Base-by-base conservation (phyloP, 768 basidiomycete genomes). In the Agrocybe pediades region DNA sequence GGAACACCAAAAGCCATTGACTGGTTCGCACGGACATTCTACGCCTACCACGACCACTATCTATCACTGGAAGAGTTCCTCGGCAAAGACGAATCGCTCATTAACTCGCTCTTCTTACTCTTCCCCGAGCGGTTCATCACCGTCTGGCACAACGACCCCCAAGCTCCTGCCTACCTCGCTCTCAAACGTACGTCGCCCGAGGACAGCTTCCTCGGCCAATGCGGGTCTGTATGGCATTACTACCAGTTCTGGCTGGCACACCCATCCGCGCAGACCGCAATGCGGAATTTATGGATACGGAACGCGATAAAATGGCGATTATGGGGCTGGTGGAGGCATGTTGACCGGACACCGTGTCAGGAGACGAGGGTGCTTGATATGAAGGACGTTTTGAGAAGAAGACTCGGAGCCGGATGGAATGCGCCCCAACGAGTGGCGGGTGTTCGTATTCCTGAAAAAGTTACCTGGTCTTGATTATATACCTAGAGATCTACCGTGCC, bases 31-130 rank as follows among this genome's bases (percentile, higher is more conserved):
- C 49, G 65, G 9, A 64, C 68, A 0, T 85, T 74, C 61, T 84
- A 82, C 62, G 63, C 72, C 0, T 78, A 80, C 52, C 83, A 84
- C 63, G 72, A 84, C 62, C 50, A 72, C 58, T 84, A 81, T 65
- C 73, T 83, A 42, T 59, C 62, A 9, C 65, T 68, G 13, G 68
- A 68, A 19, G 57, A 71, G 15, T 82, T 83, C 60, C 74, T 81
- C 17, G 80, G 81, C 6, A 80, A 80, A 57, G 80, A 83, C 65
- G 39, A 74, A 20, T 41, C 41, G 15, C 40, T 48, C 5, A 11
- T 39, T 6, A 56, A 56, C 24, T 27, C 55, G 5, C 45, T 56
- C 5, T 43, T 65, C 40, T 48, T 69, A 39, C 72, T 81, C 27
- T 72, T 74, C 62, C 76, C 82, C 0, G 55, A 67, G 9, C 73